These are phyloP conservation scores for Epichloe gansuensis DNA, from an alignment of 2,329 filamentous ascomycete species.

Conservation along the genomic window DNA sequence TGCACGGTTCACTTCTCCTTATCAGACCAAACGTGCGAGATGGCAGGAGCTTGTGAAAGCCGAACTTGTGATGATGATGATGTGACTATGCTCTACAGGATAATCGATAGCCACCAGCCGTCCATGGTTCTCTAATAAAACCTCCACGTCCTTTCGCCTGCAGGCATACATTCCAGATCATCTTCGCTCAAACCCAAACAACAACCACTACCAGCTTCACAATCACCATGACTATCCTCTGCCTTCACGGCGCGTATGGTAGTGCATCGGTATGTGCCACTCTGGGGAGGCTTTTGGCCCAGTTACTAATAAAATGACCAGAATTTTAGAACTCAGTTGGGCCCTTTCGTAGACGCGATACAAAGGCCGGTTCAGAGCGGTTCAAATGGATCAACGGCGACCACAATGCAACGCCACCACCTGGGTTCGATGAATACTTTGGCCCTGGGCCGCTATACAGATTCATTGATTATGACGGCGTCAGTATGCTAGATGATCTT, in stretches of 20 bases:
- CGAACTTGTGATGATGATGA: no score
- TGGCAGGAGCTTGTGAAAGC: no score
- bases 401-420: neutral
- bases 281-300: no score
- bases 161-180: no score
- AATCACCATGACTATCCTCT: slow-evolving; percentile 3
- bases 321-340: slow-evolving; percentile 2
- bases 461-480: slow-evolving; percentile 2
- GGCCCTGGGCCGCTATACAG: slow-evolving; percentile 1
- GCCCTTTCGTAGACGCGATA: neutral
- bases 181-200: neutral
- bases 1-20: no score
- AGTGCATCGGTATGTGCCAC: neutral
- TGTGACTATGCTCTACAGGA: no score
- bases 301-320: neutral
- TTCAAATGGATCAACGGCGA: slow-evolving; percentile 6
- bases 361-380: neutral
- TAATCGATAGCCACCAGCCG: no score
- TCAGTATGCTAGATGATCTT: neutral
- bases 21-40: no score
- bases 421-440: slow-evolving; percentile 3
- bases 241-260: slow-evolving; percentile 4
- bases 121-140: no score
- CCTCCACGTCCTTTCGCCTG: no score
- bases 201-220: neutral